These are phyloP conservation scores for Triticum monococcum DNA, from an alignment of 176 grass and related monocot species.

Conservation along the genomic window DNA sequence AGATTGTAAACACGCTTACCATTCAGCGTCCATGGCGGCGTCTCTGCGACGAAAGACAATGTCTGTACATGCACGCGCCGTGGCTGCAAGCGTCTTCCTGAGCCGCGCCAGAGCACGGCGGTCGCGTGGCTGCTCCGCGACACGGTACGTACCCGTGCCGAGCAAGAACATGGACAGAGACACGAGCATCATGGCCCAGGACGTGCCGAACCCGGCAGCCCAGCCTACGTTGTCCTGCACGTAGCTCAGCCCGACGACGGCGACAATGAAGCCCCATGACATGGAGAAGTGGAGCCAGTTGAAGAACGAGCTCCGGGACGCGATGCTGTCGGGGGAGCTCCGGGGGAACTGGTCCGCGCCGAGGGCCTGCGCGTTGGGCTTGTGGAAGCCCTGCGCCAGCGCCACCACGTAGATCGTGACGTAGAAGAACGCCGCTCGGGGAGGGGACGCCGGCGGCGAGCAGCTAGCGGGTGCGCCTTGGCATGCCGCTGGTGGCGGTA, in stretches of 20 bases:
- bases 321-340: not conserved
- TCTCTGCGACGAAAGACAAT: not conserved
- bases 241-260: slow-evolving; percentile 35
- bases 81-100: not conserved
- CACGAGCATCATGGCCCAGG: slow-evolving; percentile 30
- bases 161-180: slow-evolving; percentile 30
- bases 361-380: slow-evolving; percentile 55
- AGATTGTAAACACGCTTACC: too few relatives aligned
- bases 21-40: not conserved
- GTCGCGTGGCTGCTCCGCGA: not conserved
- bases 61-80: not conserved
- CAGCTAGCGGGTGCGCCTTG: too few relatives aligned
- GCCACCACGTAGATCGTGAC: slow-evolving; percentile 60
- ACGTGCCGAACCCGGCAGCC: slow-evolving; percentile 41
- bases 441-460: not conserved
- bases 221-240: slow-evolving; percentile 61
- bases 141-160: slow-evolving; percentile 22
- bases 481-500: not conserved
- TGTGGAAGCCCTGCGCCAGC: slow-evolving; percentile 58
- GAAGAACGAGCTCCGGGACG: slow-evolving; percentile 61
- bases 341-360: slow-evolving; percentile 63
- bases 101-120: not conserved
- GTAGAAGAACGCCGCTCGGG: slow-evolving; percentile 29
- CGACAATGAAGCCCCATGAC: slow-evolving; percentile 26
- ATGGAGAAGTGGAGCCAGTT: slow-evolving; percentile 67